Percentiles rank a stretch among this genome's conserved stretches.
phyloP scores from a whole-genome alignment of 306 rosid genomes.

The Ormosia semicastrata region DNA sequence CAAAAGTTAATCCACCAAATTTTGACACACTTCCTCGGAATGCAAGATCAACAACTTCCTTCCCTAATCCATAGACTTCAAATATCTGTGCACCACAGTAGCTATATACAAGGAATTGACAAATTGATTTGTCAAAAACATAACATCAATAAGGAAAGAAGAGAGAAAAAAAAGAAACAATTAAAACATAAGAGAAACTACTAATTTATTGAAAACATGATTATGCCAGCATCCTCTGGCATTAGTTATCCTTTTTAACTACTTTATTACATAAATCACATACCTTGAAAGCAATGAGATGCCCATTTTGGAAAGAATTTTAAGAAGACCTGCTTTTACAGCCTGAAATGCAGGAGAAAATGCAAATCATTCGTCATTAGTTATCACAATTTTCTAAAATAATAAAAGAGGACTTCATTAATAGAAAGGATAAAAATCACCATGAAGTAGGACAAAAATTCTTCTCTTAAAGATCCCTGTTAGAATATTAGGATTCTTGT shows the following conservation, averaged over 20 bases:
- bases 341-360: conserved; percentile 60
- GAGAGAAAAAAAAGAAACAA: not conserved
- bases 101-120: conserved; percentile 47
- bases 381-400: not conserved
- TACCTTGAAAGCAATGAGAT: conserved; percentile 96
- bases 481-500: not conserved
- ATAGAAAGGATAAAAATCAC: not conserved
- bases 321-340: conserved; percentile 88
- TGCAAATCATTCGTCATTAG: not conserved
- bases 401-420: not conserved
- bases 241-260: not conserved
- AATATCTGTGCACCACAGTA: conserved; percentile 99
- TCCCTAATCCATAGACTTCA: conserved; percentile 93
- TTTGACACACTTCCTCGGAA: conserved; percentile 90
- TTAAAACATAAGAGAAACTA: conserved; percentile 7
- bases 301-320: conserved; percentile 97
- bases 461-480: not conserved
- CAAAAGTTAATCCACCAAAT: conserved; percentile 93
- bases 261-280: not conserved
- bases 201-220: not conserved
- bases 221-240: not conserved
- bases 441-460: not conserved
- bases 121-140: conserved; percentile 29
- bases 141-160: conserved; percentile 3
- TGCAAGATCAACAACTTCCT: conserved; percentile 85